These are phyloP conservation scores for Volutella citrinella DNA, from an alignment of 2,329 filamentous ascomycete genomes.

Conservation along the genomic window DNA sequence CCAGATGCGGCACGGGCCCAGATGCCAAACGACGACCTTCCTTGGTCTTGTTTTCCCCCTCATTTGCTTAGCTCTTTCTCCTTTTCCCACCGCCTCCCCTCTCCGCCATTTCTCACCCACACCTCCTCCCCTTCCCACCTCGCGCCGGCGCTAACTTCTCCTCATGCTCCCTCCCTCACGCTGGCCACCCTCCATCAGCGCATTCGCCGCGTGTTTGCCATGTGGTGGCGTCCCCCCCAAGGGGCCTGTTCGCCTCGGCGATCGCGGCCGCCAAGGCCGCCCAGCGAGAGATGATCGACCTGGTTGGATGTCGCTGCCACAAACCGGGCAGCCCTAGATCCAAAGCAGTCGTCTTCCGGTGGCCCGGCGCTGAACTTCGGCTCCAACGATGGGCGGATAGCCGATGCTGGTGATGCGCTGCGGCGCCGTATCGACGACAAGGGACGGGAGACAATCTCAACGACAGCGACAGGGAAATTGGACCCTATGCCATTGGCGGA, in stretches of 20 bases:
- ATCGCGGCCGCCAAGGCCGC: conserved; percentile 1
- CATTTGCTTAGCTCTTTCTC: too few species aligned
- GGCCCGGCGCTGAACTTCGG: conserved; percentile 19
- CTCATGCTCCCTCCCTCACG: conserved; percentile 5
- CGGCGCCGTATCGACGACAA: conserved; percentile 10
- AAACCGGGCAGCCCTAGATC: conserved; percentile 13
- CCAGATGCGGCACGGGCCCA: too few species aligned
- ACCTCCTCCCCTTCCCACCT: conserved; percentile 2
- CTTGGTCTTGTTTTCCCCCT: too few species aligned
- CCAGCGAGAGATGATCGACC: background rate
- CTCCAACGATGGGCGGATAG: conserved; percentile 27
- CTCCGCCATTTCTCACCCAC: conserved; percentile 1
- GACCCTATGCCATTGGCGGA: too few species aligned
- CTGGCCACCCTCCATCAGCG: conserved; percentile 11
- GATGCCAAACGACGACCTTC: too few species aligned
- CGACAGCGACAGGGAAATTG: conserved; percentile 6
- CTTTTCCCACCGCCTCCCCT: conserved; percentile 1
- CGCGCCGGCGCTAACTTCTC: conserved; percentile 1
- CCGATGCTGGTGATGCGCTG: conserved; percentile 22
- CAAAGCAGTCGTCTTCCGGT: conserved; percentile 22
- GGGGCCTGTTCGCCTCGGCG: conserved; percentile 6
- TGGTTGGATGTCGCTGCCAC: conserved; percentile 1
- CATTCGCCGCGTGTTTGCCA: conserved; percentile 19
- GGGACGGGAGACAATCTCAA: background rate
- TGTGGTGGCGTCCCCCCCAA: conserved; percentile 26